Base-by-base conservation (phyloP, 495 filamentous ascomycete genomes). In the Trichodelitschia bisporula region DNA sequence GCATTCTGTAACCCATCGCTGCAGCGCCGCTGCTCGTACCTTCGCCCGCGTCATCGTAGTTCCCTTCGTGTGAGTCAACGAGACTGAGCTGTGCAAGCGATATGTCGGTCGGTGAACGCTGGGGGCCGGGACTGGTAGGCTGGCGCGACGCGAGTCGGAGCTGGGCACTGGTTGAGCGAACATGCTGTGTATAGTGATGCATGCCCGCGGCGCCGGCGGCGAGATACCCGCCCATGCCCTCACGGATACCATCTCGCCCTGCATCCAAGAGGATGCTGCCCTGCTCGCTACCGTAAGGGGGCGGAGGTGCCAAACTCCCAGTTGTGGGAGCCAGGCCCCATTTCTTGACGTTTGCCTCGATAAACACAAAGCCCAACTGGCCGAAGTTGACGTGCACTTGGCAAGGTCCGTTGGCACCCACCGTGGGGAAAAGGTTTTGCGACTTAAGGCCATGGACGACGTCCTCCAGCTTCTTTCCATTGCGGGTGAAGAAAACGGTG, bases 321-420 rank as follows among this genome's bases (percentile, higher is more conserved):
- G 83, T 90, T 65, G 89, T 89, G 9, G 86, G 86, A 28, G 86
- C 86, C 31, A 97, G 55, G 4, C 86, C 86, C 86, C 86, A 95
- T 61, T 93, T 95, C 63, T 97, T 97, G 21, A 97, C 86, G 40
- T 97, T 97, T 26, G 80, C 86, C 53, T 97, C 86, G 45, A 97
- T 95, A 44, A 93, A 97, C 12, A 95, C 86, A 42, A 93, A 97
- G 24, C 86, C 86, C 40, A 80, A 72, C 46, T 97, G 86, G 2
- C 86, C 86, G 48, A 97, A 92, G 47, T 97, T 97, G 41, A 97
- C 86, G 47, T 95, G 83, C 3, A 95, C 61, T 11, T 69, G 71
- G 45, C 77, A 79, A 5, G 86, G 86, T 1, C 86, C 86, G 44
- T 84, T 92, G 14, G 86, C 83, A 27, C 86, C 86, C 23, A 97